phyloP scores from a whole-genome alignment of 345 rosid species.

The Trapa incisa region DNA sequence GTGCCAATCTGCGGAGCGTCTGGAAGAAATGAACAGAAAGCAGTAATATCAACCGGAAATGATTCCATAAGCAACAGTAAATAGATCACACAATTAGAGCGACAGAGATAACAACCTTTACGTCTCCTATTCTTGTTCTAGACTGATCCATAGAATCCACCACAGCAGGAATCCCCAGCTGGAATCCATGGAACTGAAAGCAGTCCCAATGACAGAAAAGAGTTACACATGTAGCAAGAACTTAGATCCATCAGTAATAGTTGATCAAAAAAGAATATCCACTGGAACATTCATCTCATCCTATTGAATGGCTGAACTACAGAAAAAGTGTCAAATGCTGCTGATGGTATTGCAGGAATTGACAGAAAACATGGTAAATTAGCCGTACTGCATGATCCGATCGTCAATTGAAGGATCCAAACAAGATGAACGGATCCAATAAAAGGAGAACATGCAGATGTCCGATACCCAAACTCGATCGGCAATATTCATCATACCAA shows the following conservation, averaged over 20 bases:
- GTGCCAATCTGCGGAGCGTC: conserved; percentile 77
- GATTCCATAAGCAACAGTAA: background rate
- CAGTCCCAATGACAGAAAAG: conserved; percentile 11
- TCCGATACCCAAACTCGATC: background rate
- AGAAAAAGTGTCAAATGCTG: too few species aligned
- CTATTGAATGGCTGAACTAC: too few species aligned
- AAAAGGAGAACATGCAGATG: background rate
- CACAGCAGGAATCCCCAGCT: conserved; percentile 29
- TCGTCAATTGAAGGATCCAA: background rate
- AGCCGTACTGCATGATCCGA: background rate
- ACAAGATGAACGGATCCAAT: background rate
- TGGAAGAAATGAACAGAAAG: conserved; percentile 12
- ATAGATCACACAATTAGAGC: background rate
- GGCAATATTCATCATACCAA: background rate
- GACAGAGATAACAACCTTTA: conserved; percentile 32
- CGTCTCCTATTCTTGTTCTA: conserved; percentile 46
- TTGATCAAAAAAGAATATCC: too few species aligned
- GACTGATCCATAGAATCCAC: conserved; percentile 52
- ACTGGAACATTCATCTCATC: too few species aligned
- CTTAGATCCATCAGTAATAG: background rate
- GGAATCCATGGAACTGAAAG: conserved; percentile 35
- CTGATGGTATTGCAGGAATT: too few species aligned
- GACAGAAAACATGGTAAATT: background rate
- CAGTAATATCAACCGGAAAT: background rate
- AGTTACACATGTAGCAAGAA: background rate